Conservation (phyloP, 2,329 filamentous ascomycete species). For the Aspergillus sp. region DNA sequence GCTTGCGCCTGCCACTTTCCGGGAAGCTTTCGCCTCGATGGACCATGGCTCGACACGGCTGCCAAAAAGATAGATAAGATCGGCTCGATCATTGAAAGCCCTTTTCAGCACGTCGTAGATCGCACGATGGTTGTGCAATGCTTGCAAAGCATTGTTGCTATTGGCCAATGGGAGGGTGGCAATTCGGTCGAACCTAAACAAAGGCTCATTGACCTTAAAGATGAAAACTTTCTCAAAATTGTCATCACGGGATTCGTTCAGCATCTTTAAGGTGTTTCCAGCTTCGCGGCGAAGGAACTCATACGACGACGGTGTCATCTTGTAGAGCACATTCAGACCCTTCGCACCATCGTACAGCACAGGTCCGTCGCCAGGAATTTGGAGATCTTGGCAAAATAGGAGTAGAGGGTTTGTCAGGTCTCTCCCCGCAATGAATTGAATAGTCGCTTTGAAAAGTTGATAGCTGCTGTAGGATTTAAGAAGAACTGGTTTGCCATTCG, state of each 20-base stretch:
- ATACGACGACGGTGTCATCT: slow-evolving; percentile 87
- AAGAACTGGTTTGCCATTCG: slow-evolving; percentile 68
- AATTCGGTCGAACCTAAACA: slow-evolving; percentile 57
- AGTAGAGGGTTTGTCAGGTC: slow-evolving; percentile 70
- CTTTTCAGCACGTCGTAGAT: slow-evolving; percentile 65
- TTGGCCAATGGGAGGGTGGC: slow-evolving; percentile 36
- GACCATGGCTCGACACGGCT: slow-evolving; percentile 47
- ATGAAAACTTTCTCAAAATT: slow-evolving; percentile 88
- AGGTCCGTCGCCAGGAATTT: slow-evolving; percentile 54
- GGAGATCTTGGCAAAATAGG: slow-evolving; percentile 28
- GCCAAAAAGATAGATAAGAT: slow-evolving; percentile 61
- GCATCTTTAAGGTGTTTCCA: slow-evolving; percentile 67
- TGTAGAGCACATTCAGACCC: slow-evolving; percentile 80
- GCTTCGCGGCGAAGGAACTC: slow-evolving; percentile 71
- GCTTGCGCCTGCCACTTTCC: slow-evolving; percentile 24
- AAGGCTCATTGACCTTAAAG: slow-evolving; percentile 51
- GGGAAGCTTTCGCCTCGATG: slow-evolving; percentile 40
- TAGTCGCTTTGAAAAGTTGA: slow-evolving; percentile 87
- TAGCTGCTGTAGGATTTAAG: slow-evolving; percentile 83
- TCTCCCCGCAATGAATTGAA: slow-evolving; percentile 80
- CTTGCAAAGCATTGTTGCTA: slow-evolving; percentile 26
- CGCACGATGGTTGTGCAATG: slow-evolving; percentile 30
- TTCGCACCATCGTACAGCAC: slow-evolving; percentile 75
- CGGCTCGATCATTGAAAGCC: slow-evolving; percentile 74
- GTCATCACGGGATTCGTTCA: slow-evolving; percentile 71